Conservation (phyloP, 495 filamentous ascomycete species). For the Hypoxylon cercidicola region DNA sequence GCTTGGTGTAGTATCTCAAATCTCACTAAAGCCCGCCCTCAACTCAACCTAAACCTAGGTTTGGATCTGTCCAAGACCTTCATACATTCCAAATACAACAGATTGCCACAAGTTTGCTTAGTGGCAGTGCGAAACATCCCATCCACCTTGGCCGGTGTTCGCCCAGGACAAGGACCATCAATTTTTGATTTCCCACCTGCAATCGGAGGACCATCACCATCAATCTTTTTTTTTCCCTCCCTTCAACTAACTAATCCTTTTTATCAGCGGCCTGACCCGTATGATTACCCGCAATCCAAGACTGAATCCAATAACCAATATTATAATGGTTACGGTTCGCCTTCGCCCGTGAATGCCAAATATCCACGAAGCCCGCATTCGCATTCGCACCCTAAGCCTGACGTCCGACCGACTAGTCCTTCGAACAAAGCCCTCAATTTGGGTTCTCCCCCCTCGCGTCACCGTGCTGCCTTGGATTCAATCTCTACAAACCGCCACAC, state of each 20-base stretch:
- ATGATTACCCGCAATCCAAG: constrained; percentile 57
- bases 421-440: constrained; percentile 62
- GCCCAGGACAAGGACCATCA: constrained; percentile 14
- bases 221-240: constrained; percentile 22
- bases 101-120: constrained; percentile 37
- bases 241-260: constrained; percentile 33
- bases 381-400: constrained; percentile 63
- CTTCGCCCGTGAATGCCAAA: constrained; percentile 65
- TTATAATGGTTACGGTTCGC: constrained; percentile 68
- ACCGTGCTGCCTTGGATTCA: constrained; percentile 54
- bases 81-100: constrained; percentile 13
- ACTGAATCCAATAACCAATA: constrained; percentile 51
- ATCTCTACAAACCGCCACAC: constrained; percentile 56
- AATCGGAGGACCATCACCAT: constrained; percentile 13
- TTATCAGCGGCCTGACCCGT: constrained; percentile 62
- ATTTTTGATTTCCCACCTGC: too few relatives aligned
- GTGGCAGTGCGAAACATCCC: constrained; percentile 29
- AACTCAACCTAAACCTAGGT: not conserved
- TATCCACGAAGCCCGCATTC: constrained; percentile 66
- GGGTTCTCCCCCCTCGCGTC: constrained; percentile 56
- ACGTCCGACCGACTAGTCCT: constrained; percentile 64
- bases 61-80: not conserved
- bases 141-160: constrained; percentile 21
- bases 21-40: too few relatives aligned
- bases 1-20: too few relatives aligned